Evolutionary conservation across 1,284 basidiomycete genomes (phyloP).

Genomic region (Ceratobasidium sp.): DNA sequence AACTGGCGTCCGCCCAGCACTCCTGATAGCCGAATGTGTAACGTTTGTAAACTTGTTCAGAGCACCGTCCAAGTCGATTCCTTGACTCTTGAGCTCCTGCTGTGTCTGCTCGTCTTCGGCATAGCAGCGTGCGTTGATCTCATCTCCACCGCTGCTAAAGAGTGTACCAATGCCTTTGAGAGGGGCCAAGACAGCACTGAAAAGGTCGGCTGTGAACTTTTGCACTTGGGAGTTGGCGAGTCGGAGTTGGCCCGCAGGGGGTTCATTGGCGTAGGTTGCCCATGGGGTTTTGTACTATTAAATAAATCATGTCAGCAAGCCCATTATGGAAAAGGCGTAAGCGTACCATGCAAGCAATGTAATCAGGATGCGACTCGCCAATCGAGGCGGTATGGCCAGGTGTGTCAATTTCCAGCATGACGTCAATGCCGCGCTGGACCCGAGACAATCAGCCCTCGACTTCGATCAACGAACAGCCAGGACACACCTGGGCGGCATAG

Average conservation of each 20-base stretch:
- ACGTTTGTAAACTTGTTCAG: constrained; percentile 65
- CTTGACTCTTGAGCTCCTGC: constrained; percentile 55
- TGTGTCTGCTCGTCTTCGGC: constrained; percentile 65
- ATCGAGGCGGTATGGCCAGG: constrained; percentile 79
- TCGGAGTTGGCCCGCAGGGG: constrained; percentile 82
- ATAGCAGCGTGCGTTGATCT: constrained; percentile 77
- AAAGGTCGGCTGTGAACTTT: constrained; percentile 57
- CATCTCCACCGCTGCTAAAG: constrained; percentile 84
- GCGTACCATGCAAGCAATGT: constrained; percentile 76
- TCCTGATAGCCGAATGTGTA: constrained; percentile 57
- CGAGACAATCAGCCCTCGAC: background rate
- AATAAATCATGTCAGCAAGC: background rate
- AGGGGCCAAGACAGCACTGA: constrained; percentile 51
- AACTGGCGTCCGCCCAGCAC: constrained; percentile 62
- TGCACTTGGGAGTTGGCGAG: constrained; percentile 59
- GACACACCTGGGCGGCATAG: constrained; percentile 73
- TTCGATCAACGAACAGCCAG: constrained; percentile 4
- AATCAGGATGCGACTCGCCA: constrained; percentile 68
- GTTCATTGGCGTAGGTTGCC: constrained; percentile 54
- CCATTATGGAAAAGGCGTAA: constrained; percentile 41
- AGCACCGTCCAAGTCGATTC: constrained; percentile 66
- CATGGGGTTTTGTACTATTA: constrained; percentile 19
- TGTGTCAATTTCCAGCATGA: constrained; percentile 78
- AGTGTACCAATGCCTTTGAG: constrained; percentile 62
- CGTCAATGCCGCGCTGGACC: constrained; percentile 75